Evolutionary conservation across 179 eudicot species (phyloP).

Genomic region (Amaranthus tricolor): DNA sequence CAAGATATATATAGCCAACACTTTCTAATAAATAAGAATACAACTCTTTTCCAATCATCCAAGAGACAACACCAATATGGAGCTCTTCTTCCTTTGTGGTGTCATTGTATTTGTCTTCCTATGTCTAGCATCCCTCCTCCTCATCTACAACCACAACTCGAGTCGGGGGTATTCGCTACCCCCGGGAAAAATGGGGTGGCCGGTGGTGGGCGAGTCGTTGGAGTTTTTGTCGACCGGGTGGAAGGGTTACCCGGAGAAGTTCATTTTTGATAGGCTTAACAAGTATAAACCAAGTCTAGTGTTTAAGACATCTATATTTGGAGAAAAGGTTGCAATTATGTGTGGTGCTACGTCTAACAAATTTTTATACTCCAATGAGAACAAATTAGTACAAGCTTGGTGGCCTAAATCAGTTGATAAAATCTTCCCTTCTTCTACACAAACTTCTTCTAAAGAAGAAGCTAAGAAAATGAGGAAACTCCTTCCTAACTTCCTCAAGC

Average conservation of each 20-base stretch:
- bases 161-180: constrained; percentile 17
- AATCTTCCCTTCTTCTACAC: constrained; percentile 32
- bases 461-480: constrained; percentile 27
- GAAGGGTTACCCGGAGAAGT: constrained; percentile 47
- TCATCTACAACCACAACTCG: constrained; percentile 6
- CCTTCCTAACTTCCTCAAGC: constrained; percentile 35
- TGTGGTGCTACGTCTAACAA: constrained; percentile 43
- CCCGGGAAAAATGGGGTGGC: constrained; percentile 45
- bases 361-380: constrained; percentile 51
- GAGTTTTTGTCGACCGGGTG: constrained; percentile 37
- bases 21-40: neutral
- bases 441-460: constrained; percentile 28
- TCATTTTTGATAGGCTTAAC: constrained; percentile 31
- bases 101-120: constrained; percentile 13
- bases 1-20: neutral
- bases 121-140: constrained; percentile 14
- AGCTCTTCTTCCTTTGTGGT: constrained; percentile 26
- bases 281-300: constrained; percentile 30
- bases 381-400: constrained; percentile 43
- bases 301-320: constrained; percentile 39
- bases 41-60: neutral
- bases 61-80: constrained; percentile 18
- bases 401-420: constrained; percentile 39
- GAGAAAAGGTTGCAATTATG: constrained; percentile 33
- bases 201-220: constrained; percentile 39